Conservation (phyloP, 257 asterid genomes). For the Fraxinus quadrangulata region DNA sequence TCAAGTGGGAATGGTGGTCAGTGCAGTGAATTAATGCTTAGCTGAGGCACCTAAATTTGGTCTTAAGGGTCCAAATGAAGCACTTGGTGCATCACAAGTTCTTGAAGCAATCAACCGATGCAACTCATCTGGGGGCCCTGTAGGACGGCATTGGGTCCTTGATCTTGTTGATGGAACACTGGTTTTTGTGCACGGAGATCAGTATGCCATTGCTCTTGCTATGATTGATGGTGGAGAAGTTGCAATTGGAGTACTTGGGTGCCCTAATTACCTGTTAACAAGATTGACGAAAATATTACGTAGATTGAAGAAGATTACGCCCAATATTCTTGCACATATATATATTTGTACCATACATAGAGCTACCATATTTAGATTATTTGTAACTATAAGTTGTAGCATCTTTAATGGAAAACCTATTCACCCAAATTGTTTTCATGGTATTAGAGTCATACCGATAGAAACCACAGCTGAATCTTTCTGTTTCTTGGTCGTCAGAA, state of each 20-base stretch:
- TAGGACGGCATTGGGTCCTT: slow-evolving; percentile 84
- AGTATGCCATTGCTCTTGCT: slow-evolving; percentile 83
- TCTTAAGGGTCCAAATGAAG: slow-evolving; percentile 47
- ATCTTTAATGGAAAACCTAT: too few relatives aligned
- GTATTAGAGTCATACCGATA: too few relatives aligned
- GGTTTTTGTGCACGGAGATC: slow-evolving; percentile 82
- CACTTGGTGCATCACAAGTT: slow-evolving; percentile 53
- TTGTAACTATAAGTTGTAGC: too few relatives aligned
- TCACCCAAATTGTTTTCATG: too few relatives aligned
- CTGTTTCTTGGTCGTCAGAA: too few relatives aligned
- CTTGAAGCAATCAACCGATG: slow-evolving; percentile 70
- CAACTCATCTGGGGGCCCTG: slow-evolving; percentile 78
- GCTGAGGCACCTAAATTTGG: slow-evolving; percentile 65
- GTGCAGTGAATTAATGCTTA: slow-evolving; percentile 62
- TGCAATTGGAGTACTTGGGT: slow-evolving; percentile 72
- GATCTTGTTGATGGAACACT: slow-evolving; percentile 91
- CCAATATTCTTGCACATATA: too few relatives aligned
- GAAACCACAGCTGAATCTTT: too few relatives aligned
- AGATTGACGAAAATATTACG: too few relatives aligned
- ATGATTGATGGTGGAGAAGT: slow-evolving; percentile 62
- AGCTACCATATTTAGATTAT: too few relatives aligned
- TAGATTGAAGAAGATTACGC: too few relatives aligned
- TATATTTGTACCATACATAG: too few relatives aligned
- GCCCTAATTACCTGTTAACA: slow-evolving; percentile 68
- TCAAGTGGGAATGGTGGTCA: slow-evolving; percentile 51